Conservation (phyloP, 306 rosid genomes). For the Begonia loranthoides region DNA sequence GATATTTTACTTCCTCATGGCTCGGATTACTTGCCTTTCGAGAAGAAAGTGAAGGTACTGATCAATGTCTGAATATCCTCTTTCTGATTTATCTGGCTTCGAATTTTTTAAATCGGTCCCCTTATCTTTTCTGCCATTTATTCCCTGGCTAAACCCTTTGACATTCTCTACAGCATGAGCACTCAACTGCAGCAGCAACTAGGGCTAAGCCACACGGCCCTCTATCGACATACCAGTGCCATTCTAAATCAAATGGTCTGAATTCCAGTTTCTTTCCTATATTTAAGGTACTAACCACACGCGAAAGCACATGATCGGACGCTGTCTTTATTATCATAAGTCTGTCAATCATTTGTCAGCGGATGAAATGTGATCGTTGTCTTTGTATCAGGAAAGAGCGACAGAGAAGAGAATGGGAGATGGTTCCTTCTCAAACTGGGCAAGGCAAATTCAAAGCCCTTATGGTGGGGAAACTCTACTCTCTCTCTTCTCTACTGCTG, state of each 20-base stretch:
- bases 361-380: not conserved
- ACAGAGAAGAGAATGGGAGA: constrained; percentile 49
- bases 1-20: constrained; percentile 29
- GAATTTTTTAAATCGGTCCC: not conserved
- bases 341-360: not conserved
- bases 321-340: not conserved
- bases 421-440: constrained; percentile 37
- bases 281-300: constrained; percentile 28
- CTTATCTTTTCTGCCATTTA: constrained; percentile 2
- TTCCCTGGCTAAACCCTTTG: not conserved
- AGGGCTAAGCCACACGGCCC: constrained; percentile 28
- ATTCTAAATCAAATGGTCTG: constrained; percentile 24
- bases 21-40: constrained; percentile 27
- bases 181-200: constrained; percentile 33
- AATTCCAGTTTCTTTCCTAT: constrained; percentile 28
- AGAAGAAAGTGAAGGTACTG: constrained; percentile 43
- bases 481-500: constrained; percentile 79
- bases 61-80: constrained; percentile 12
- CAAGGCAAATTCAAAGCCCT: constrained; percentile 46
- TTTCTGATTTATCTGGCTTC: constrained; percentile 11
- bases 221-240: constrained; percentile 29
- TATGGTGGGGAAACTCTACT: constrained; percentile 30
- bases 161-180: constrained; percentile 24
- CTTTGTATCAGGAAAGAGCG: constrained; percentile 51
- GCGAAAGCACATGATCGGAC: not conserved